These are phyloP conservation scores for Pythium diclinum DNA, from an alignment of 352 stramenopile genomes.

Conservation along the genomic window DNA sequence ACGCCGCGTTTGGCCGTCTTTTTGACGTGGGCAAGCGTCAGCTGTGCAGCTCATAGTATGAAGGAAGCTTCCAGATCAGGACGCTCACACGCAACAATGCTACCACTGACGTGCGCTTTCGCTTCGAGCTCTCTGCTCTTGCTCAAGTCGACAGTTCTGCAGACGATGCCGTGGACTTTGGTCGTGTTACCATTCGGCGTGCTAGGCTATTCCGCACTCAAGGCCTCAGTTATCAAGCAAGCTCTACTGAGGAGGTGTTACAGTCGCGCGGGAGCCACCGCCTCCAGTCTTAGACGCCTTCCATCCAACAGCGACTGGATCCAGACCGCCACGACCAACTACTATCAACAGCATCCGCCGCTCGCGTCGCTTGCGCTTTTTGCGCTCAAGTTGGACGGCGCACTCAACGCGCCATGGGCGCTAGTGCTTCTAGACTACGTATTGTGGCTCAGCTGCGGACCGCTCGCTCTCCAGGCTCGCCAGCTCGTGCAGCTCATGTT, in stretches of 20 bases:
- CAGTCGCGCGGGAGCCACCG: neutral
- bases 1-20: constrained; percentile 6
- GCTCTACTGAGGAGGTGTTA: neutral
- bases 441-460: constrained; percentile 9
- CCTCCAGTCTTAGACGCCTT: neutral
- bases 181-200: constrained; percentile 1
- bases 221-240: neutral
- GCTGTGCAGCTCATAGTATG: neutral
- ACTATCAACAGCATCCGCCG: constrained; percentile 18
- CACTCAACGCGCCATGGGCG: neutral
- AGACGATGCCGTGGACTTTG: constrained; percentile 5
- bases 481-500: constrained; percentile 24
- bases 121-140: constrained; percentile 9
- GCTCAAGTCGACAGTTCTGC: neutral
- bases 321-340: neutral
- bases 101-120: neutral
- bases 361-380: constrained; percentile 15
- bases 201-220: neutral
- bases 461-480: constrained; percentile 14
- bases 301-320: constrained; percentile 4
- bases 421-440: constrained; percentile 19
- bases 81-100: neutral
- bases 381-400: constrained; percentile 18
- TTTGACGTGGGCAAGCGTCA: neutral
- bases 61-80: neutral